Conservation (phyloP, 139 green algal species). For the Coelastrella sp. region DNA sequence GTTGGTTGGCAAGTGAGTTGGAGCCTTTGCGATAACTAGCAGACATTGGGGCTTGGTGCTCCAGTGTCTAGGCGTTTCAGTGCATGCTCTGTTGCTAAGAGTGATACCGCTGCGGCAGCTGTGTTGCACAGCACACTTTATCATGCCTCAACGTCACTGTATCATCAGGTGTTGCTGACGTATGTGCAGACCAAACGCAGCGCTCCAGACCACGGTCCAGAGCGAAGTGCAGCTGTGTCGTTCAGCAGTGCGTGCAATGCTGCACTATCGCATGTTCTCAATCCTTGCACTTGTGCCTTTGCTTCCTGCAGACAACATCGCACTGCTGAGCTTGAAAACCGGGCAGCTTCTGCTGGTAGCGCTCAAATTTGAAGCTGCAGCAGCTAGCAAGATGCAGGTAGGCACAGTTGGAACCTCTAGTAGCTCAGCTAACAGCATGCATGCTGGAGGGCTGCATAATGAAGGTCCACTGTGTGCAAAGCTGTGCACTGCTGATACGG, state of each 20-base stretch:
- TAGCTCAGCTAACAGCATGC: neutral
- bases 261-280: neutral
- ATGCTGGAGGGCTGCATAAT: neutral
- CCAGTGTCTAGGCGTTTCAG: too few species aligned
- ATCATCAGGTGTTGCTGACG: too few species aligned
- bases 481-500: too few species aligned
- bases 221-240: too few species aligned
- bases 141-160: too few species aligned
- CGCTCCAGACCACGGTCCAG: too few species aligned
- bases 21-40: neutral
- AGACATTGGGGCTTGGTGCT: neutral
- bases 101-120: too few species aligned
- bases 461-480: too few species aligned
- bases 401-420: neutral
- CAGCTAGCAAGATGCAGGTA: slow-evolving; percentile 55
- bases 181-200: too few species aligned
- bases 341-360: slow-evolving; percentile 74
- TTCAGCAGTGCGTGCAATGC: neutral
- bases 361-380: slow-evolving; percentile 60
- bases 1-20: slow-evolving; percentile 16
- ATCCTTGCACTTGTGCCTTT: neutral
- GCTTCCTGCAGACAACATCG: slow-evolving; percentile 51
- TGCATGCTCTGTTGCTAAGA: too few species aligned
- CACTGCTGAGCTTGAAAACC: slow-evolving; percentile 71
- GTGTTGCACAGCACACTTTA: too few species aligned